These are phyloP conservation scores for Gracilaria vermiculophylla DNA, from an alignment of 23 red algal genomes.

Conservation along the genomic window DNA sequence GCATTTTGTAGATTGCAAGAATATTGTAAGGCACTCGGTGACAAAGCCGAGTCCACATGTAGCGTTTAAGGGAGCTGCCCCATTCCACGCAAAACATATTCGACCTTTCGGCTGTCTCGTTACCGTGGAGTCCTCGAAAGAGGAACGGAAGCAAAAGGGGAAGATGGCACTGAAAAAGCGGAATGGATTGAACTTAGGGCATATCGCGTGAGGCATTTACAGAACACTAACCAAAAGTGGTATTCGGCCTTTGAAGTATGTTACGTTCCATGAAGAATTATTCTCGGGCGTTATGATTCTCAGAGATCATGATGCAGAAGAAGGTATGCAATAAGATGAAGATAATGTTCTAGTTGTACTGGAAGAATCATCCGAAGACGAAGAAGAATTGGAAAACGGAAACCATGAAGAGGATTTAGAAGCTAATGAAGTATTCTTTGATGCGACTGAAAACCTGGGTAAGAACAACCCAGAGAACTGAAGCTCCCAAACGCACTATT, in stretches of 20 bases:
- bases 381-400: neutral
- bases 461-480: neutral
- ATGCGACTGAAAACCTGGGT: neutral
- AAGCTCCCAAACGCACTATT: neutral
- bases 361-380: neutral
- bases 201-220: slow-evolving; percentile 6
- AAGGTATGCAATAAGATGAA: neutral
- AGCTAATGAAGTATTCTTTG: no score
- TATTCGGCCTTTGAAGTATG: neutral
- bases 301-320: neutral
- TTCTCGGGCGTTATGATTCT: neutral
- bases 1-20: slow-evolving; percentile 6
- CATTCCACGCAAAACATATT: slow-evolving; percentile 3
- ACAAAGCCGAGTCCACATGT: neutral
- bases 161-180: neutral
- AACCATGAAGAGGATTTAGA: neutral
- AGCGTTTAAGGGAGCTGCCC: neutral
- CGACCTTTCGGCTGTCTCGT: neutral
- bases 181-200: neutral
- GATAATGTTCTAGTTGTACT: neutral
- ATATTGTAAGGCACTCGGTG: neutral
- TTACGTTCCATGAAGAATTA: neutral
- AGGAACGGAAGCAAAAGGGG: neutral
- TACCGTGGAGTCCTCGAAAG: neutral
- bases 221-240: neutral